These are phyloP conservation scores for Alternaria metachromatica DNA, from an alignment of 2,329 filamentous ascomycete species.

Conservation along the genomic window DNA sequence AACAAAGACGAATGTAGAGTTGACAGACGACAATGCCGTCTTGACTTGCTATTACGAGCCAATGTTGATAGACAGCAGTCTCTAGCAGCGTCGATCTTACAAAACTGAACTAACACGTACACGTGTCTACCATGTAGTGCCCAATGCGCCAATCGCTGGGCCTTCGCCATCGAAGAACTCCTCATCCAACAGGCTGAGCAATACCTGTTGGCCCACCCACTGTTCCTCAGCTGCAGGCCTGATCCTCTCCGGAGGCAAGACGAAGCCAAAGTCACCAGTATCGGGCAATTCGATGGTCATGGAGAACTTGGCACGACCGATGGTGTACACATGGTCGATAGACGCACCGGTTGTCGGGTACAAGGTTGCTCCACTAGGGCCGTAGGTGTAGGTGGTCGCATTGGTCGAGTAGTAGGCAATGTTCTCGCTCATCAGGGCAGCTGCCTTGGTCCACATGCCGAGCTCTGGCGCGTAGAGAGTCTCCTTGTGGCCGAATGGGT, in stretches of 20 bases:
- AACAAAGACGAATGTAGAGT: background rate
- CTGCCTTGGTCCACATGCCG: slow-evolving; percentile 58
- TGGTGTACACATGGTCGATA: slow-evolving; percentile 52
- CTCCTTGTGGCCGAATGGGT: slow-evolving; percentile 66
- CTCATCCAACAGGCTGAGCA: slow-evolving; percentile 35
- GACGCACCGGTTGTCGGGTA: slow-evolving; percentile 60
- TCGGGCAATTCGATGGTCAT: slow-evolving; percentile 59
- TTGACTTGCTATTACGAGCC: background rate
- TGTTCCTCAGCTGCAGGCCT: slow-evolving; percentile 54
- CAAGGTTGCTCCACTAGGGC: slow-evolving; percentile 64
- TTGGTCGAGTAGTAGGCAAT: slow-evolving; percentile 54
- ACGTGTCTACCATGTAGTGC: background rate
- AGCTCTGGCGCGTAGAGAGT: slow-evolving; percentile 55
- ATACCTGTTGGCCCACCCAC: slow-evolving; percentile 48
- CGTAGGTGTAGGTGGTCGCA: slow-evolving; percentile 49
- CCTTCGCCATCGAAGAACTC: slow-evolving; percentile 37
- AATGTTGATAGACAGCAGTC: background rate
- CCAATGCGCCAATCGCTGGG: slow-evolving; percentile 13
- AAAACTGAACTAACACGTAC: background rate
- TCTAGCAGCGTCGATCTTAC: background rate
- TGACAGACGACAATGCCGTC: too few species aligned
- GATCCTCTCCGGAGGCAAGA: slow-evolving; percentile 58
- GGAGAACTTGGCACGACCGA: slow-evolving; percentile 50
- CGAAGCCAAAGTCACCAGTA: slow-evolving; percentile 56
- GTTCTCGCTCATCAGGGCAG: slow-evolving; percentile 54